phyloP scores from a whole-genome alignment of 441 rosid genomes.

The Bocquillonia castaneifolia region DNA sequence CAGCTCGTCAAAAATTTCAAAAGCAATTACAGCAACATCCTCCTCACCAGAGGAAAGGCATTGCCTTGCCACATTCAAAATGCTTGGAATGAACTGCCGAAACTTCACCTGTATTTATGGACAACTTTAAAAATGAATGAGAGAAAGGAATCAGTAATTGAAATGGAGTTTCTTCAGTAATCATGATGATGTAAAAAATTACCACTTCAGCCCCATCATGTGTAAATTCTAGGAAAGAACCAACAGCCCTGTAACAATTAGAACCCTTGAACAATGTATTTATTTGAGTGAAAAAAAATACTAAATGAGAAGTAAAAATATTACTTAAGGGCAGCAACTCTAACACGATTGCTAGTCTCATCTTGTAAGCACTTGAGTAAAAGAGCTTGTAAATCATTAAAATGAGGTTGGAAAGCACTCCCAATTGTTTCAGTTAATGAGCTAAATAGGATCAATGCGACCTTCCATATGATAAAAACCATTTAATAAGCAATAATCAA shows the following conservation, averaged over 20 bases:
- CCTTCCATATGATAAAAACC: constrained; percentile 37
- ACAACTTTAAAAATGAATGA: too few relatives aligned
- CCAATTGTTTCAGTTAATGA: constrained; percentile 97
- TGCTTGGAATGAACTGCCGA: constrained; percentile 96
- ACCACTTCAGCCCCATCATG: constrained; percentile 89
- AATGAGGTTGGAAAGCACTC: constrained; percentile 79
- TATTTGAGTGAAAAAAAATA: too few relatives aligned
- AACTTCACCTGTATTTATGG: constrained; percentile 76
- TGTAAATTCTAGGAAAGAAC: constrained; percentile 91
- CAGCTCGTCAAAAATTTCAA: constrained; percentile 97
- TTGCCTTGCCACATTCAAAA: constrained; percentile 88
- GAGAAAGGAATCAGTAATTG: too few relatives aligned
- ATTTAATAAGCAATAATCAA: background rate
- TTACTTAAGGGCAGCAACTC: constrained; percentile 99
- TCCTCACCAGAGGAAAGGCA: constrained; percentile 92
- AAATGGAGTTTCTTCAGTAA: background rate
- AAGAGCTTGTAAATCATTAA: constrained; percentile 83
- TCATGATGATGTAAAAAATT: background rate
- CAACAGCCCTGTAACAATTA: constrained; percentile 97
- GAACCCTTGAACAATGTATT: too few relatives aligned
- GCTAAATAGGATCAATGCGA: constrained; percentile 94
- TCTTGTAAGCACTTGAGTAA: constrained; percentile 89
- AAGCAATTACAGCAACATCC: constrained; percentile 96
- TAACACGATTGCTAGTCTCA: constrained; percentile 88
- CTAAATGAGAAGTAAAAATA: too few relatives aligned